Evolutionary conservation across 352 stramenopile genomes (phyloP).

Genomic region (Phytophthora multivora): DNA sequence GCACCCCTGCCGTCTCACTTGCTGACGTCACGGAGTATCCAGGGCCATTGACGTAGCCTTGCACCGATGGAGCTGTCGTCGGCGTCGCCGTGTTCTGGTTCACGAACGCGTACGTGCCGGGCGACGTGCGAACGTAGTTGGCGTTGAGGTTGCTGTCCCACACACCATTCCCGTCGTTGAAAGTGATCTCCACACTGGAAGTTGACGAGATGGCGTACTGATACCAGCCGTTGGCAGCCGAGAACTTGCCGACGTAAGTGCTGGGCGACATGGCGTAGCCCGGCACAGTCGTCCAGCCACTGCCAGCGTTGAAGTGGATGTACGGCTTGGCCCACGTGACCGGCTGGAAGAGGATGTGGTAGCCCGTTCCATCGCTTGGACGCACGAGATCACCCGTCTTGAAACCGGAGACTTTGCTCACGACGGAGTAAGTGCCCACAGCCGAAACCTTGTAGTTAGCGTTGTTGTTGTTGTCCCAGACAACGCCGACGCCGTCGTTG

Average conservation of each 20-base stretch:
- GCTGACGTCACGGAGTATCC: slow-evolving; percentile 46
- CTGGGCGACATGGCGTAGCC: slow-evolving; percentile 43
- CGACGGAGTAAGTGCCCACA: slow-evolving; percentile 26
- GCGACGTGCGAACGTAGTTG: slow-evolving; percentile 43
- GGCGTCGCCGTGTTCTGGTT: slow-evolving; percentile 29
- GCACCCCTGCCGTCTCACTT: slow-evolving; percentile 28
- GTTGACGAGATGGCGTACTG: slow-evolving; percentile 34
- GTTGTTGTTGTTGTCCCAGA: slow-evolving; percentile 46
- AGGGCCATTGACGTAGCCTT: slow-evolving; percentile 30
- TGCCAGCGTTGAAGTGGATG: slow-evolving; percentile 47
- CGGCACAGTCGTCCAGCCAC: slow-evolving; percentile 38
- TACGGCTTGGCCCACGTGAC: slow-evolving; percentile 35
- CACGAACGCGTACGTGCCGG: slow-evolving; percentile 42
- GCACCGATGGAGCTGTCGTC: slow-evolving; percentile 12
- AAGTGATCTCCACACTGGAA: slow-evolving; percentile 38
- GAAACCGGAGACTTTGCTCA: slow-evolving; percentile 31
- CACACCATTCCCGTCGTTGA: slow-evolving; percentile 44
- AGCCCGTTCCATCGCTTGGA: slow-evolving; percentile 29
- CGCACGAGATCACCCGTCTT: slow-evolving; percentile 34
- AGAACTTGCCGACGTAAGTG: slow-evolving; percentile 40
- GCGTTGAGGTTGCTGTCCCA: slow-evolving; percentile 53
- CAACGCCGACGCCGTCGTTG: slow-evolving; percentile 32
- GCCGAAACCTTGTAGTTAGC: slow-evolving; percentile 32
- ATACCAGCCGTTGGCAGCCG: slow-evolving; percentile 47
- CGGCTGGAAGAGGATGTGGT: slow-evolving; percentile 36